Evolutionary conservation across 208 protist species (phyloP).

Genomic region (Acanthamoeba culbertsoni): DNA sequence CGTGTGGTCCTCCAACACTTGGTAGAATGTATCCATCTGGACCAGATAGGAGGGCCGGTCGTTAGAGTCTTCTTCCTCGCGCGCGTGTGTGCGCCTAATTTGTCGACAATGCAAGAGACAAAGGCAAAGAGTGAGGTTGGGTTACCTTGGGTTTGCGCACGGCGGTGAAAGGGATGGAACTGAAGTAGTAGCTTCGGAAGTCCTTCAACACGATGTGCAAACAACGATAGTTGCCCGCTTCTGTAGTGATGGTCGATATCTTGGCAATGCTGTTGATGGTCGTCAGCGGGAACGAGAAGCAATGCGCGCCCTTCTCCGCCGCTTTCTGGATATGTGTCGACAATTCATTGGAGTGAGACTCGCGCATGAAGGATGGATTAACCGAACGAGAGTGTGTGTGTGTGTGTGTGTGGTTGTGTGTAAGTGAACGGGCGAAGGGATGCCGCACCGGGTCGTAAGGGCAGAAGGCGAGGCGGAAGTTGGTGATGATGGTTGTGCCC

Average conservation of each 20-base stretch:
- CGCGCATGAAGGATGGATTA: not conserved
- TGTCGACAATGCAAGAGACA: not conserved
- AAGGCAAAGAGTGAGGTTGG: not conserved
- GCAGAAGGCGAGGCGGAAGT: conserved; percentile 38
- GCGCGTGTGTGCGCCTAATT: no score
- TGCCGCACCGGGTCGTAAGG: conserved; percentile 11
- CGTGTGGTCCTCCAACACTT: conserved; percentile 16
- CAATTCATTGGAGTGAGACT: not conserved
- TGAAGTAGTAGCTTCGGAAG: conserved; percentile 39
- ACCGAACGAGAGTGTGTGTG: not conserved
- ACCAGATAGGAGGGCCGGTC: not conserved
- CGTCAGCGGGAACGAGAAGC: conserved; percentile 18
- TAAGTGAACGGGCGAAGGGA: no score
- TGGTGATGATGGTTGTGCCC: conserved; percentile 12
- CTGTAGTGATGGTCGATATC: not conserved
- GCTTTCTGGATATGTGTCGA: not conserved
- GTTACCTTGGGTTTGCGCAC: conserved; percentile 45
- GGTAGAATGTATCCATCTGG: conserved; percentile 43
- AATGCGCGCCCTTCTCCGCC: not conserved
- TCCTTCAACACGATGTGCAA: conserved; percentile 31
- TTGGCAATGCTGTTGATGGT: not conserved
- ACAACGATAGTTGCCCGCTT: not conserved
- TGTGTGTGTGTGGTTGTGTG: no score
- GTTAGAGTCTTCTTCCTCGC: no score
- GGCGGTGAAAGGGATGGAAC: conserved; percentile 16